Percentiles rank a stretch among this genome's conserved stretches.
Evolutionary conservation across 768 basidiomycete species (phyloP).

Genomic region (Serendipita sp.): DNA sequence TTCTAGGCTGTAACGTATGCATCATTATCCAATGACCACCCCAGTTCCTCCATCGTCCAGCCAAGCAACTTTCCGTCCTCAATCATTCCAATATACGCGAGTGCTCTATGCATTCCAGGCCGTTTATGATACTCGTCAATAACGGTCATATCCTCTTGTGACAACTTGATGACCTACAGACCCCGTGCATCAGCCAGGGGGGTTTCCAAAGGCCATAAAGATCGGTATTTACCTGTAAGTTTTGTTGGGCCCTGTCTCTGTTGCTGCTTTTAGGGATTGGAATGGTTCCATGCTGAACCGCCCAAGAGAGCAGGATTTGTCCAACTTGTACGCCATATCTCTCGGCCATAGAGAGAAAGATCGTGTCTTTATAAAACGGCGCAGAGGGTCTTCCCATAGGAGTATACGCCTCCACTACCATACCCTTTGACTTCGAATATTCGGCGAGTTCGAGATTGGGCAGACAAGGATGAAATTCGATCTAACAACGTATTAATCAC

Average conservation of each 20-base stretch:
- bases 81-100: slow-evolving; percentile 4
- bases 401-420: slow-evolving; percentile 50
- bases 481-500: slow-evolving; percentile 11
- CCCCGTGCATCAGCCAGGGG: neutral
- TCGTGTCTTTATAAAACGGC: slow-evolving; percentile 22
- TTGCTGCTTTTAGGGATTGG: slow-evolving; percentile 14
- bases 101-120: slow-evolving; percentile 11
- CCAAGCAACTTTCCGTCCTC: slow-evolving; percentile 12
- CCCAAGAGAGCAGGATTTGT: slow-evolving; percentile 14
- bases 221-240: slow-evolving; percentile 9
- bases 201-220: neutral
- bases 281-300: slow-evolving; percentile 14
- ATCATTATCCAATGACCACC: slow-evolving; percentile 13
- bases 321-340: slow-evolving; percentile 28
- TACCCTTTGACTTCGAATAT: slow-evolving; percentile 39
- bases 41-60: slow-evolving; percentile 18
- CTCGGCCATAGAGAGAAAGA: slow-evolving; percentile 21
- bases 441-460: slow-evolving; percentile 40
- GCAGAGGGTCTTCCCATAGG: slow-evolving; percentile 25
- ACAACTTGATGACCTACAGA: slow-evolving; percentile 13
- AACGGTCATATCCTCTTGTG: slow-evolving; percentile 8
- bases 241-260: slow-evolving; percentile 5
- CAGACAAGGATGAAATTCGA: slow-evolving; percentile 53
- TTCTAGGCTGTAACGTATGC: neutral
- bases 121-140: slow-evolving; percentile 12